Percentiles rank a stretch among this genome's conserved stretches.
Conservation (phyloP, 2,329 filamentous ascomycete species). For the Ophiostoma populinum region DNA sequence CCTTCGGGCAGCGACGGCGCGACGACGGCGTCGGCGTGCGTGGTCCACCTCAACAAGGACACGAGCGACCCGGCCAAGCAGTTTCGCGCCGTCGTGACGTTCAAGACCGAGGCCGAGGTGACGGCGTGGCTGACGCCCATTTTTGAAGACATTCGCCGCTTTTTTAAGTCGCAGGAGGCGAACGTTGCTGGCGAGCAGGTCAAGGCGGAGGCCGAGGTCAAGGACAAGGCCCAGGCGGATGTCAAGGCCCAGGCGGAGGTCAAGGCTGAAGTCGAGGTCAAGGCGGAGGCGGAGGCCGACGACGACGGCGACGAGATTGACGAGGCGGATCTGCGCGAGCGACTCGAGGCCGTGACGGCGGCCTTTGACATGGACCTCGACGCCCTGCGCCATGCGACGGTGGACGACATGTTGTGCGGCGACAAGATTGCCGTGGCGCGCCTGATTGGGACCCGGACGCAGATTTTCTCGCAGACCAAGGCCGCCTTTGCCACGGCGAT, state of each 20-base stretch:
- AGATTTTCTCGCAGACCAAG: neutral
- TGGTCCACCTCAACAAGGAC: slow-evolving; percentile 1
- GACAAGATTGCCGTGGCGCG: neutral
- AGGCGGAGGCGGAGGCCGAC: neutral
- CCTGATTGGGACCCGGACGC: neutral
- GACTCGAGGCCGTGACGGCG: neutral
- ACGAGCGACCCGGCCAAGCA: neutral
- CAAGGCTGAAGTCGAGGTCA: neutral
- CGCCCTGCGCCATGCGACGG: neutral
- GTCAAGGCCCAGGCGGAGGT: neutral
- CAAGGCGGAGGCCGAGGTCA: neutral
- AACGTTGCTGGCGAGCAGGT: neutral
- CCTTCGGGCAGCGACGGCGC: slow-evolving; percentile 7
- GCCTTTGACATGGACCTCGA: slow-evolving; percentile 1
- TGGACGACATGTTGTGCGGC: neutral
- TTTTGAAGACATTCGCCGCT: neutral
- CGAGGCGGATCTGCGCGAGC: neutral
- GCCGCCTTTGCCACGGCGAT: neutral
- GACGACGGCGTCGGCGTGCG: slow-evolving; percentile 5
- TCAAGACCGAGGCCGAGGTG: neutral
- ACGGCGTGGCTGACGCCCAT: slow-evolving; percentile 2
- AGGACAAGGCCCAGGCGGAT: neutral
- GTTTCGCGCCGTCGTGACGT: slow-evolving; percentile 1
- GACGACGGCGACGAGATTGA: neutral
- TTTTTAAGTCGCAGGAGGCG: neutral